Conservation (phyloP, 345 rosid genomes). For the Dimocarpus longan region DNA sequence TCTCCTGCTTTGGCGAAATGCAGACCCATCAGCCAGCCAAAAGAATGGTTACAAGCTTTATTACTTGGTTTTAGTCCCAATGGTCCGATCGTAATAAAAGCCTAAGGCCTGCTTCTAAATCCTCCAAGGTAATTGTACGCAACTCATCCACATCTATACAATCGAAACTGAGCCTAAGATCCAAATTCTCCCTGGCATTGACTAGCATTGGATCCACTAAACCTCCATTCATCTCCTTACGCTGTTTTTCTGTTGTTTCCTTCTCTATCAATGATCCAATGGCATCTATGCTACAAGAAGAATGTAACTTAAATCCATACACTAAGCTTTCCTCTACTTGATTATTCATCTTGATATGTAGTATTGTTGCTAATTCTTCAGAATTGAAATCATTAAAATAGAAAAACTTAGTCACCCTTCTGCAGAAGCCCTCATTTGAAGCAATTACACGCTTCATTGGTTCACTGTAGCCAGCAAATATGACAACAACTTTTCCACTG, state of each 20-base stretch:
- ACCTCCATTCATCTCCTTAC: constrained; percentile 95
- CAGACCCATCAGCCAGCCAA: neutral
- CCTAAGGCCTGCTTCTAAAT: constrained; percentile 68
- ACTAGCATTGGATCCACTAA: constrained; percentile 77
- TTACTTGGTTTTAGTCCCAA: neutral
- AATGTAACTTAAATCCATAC: constrained; percentile 72
- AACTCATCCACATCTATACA: constrained; percentile 75
- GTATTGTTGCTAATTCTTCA: constrained; percentile 73
- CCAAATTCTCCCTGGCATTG: constrained; percentile 91
- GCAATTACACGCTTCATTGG: constrained; percentile 96
- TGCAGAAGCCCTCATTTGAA: constrained; percentile 92
- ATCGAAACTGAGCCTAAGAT: constrained; percentile 79
- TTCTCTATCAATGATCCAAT: constrained; percentile 62
- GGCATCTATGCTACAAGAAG: constrained; percentile 67
- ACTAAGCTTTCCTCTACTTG: constrained; percentile 60
- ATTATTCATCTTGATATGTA: constrained; percentile 81
- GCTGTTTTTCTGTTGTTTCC: constrained; percentile 80
- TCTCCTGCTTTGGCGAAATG: constrained; percentile 11
- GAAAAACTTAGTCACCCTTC: constrained; percentile 96
- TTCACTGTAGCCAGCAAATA: constrained; percentile 94
- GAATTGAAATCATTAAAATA: constrained; percentile 74
- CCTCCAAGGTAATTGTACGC: constrained; percentile 67
- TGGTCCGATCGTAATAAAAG: constrained; percentile 45
- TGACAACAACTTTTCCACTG: constrained; percentile 80
- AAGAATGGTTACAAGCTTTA: constrained; percentile 7